phyloP scores from a whole-genome alignment of 2,329 filamentous ascomycete species.

The Hypomyces perniciosus region DNA sequence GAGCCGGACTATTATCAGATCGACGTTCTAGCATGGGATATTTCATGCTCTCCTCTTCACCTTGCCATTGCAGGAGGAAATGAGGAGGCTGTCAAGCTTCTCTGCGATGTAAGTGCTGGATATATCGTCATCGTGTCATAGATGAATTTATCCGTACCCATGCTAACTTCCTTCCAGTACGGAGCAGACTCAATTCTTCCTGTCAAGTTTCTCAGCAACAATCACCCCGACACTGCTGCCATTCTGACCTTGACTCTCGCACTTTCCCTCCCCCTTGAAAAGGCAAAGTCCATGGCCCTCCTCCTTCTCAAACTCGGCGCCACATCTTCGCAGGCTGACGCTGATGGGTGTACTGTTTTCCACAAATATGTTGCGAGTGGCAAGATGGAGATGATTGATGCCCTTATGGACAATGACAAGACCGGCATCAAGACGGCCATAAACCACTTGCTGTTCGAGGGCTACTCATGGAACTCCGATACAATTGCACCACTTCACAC shows the following conservation, averaged over 20 bases:
- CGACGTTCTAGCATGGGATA: conserved; percentile 75
- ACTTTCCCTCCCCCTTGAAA: conserved; percentile 54
- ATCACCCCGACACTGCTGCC: conserved; percentile 48
- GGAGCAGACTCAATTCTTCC: conserved; percentile 73
- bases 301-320: conserved; percentile 65
- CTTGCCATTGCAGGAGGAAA: conserved; percentile 72
- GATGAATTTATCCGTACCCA: not conserved
- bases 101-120: conserved; percentile 49
- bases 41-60: conserved; percentile 66
- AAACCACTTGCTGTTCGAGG: conserved; percentile 53
- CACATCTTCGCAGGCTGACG: conserved; percentile 66
- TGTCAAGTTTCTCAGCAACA: conserved; percentile 55
- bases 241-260: conserved; percentile 68
- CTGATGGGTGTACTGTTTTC: conserved; percentile 57
- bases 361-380: conserved; percentile 55
- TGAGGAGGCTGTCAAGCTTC: conserved; percentile 58
- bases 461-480: conserved; percentile 26
- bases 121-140: not conserved
- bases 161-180: conserved; percentile 44
- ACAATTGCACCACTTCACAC: conserved; percentile 48
- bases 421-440: conserved; percentile 57
- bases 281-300: conserved; percentile 59
- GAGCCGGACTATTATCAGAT: conserved; percentile 77
- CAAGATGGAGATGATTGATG: conserved; percentile 42
- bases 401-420: conserved; percentile 50